Evolutionary conservation across 306 rosid genomes (phyloP), one percentile per base, ranked within the genome.

Genomic region (Trichosanthes truncata): DNA sequence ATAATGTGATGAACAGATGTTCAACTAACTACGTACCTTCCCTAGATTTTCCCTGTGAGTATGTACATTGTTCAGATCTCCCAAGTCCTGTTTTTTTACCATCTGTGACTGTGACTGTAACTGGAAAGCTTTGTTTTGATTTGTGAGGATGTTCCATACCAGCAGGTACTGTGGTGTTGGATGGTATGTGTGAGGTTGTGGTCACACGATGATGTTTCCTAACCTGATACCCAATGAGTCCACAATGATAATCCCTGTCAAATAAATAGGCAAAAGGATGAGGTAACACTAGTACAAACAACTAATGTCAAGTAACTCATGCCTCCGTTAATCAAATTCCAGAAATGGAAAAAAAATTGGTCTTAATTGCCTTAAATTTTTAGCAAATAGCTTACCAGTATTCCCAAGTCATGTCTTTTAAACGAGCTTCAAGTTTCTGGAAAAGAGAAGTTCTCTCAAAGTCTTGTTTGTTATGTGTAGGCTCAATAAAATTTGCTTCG

Each of bases 401-500:
- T 80, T 95, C 99, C 90, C 87, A 86, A 7, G 97, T 90, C 99
- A 93, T 93, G 26, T 87, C 90, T 85, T 87, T 95, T 83, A 95
- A 88, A 33, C 99, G 97, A 41, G 2, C 78, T 89, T 91, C 97
- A 83, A 95, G 96, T 87, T 91, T 95, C 86, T 89, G 97, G 82
- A 91, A 93, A 81, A 95, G 80, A 52, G 93, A 85, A 81, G 97
- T 93, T 88, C 84, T 91, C 88, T 95, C 99, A 77, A 95, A 95
- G 84, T 95, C 99, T 87, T 95, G 99, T 84, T 95, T 95, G 82
- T 91, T 88, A 85, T 95, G 99, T 23, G 96, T 85, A 5, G 99
- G 99, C 85, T 93, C 88, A 69, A 93, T 72, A 86, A 93, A 93
- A 87, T 93, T 89, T 76, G 99, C 99, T 83, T 89, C 91, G 81